A percentile compares a stretch with the other conserved stretches of the same genome.
Conservation (phyloP, 1,139 yeast species). For the Hemisphaericaspora subhashii region DNA sequence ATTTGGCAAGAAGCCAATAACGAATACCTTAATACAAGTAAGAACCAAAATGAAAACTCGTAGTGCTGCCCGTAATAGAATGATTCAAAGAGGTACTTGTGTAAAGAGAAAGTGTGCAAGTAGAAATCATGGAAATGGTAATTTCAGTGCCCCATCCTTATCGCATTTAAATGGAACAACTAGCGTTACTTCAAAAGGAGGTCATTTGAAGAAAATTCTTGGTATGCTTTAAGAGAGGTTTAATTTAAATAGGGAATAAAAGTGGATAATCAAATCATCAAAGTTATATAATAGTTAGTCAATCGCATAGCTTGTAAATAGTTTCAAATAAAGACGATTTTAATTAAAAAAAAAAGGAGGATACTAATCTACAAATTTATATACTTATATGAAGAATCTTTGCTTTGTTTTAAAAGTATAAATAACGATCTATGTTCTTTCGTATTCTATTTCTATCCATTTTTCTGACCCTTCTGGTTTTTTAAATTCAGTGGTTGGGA, state of each 20-base stretch:
- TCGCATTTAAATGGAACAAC: constrained; percentile 65
- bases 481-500: constrained; percentile 74
- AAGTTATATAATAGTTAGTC: background rate
- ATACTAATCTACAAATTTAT: no score
- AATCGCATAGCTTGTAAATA: constrained; percentile 8
- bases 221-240: background rate
- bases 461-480: constrained; percentile 41
- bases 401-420: no score
- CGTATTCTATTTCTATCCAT: constrained; percentile 50
- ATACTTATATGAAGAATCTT: no score
- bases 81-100: constrained; percentile 63
- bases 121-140: constrained; percentile 90
- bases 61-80: constrained; percentile 79
- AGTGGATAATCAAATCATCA: background rate
- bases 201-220: constrained; percentile 52
- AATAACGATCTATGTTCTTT: constrained; percentile 3
- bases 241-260: background rate
- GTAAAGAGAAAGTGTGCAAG: constrained; percentile 73
- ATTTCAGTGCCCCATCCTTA: constrained; percentile 70
- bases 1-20: constrained; percentile 21
- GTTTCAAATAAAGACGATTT: constrained; percentile 4
- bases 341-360: background rate
- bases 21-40: constrained; percentile 33
- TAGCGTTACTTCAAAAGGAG: constrained; percentile 51
- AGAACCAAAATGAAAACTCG: constrained; percentile 63